phyloP scores from a whole-genome alignment of 2,329 filamentous ascomycete species.

The Fusarium penzigii region DNA sequence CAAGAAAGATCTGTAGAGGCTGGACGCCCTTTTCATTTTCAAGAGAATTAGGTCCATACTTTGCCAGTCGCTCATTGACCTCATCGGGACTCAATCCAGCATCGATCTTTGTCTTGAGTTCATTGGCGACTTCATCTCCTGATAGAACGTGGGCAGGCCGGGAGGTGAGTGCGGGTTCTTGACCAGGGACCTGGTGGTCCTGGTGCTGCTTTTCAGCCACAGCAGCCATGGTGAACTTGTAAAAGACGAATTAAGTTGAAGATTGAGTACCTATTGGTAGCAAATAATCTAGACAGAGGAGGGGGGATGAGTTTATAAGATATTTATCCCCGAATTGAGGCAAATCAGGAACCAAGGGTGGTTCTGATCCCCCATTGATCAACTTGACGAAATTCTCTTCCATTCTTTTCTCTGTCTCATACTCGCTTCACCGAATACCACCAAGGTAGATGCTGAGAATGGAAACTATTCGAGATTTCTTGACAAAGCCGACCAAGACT shows the following conservation, averaged over 20 bases:
- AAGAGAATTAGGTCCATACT: slow-evolving; percentile 65
- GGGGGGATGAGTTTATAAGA: neutral
- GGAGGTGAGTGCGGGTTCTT: slow-evolving; percentile 17
- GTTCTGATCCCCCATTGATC: neutral
- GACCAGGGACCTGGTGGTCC: neutral
- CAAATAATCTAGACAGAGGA: neutral
- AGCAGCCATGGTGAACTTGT: neutral
- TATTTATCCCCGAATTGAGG: neutral
- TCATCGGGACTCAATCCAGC: slow-evolving; percentile 58
- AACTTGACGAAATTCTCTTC: no score
- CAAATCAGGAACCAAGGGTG: neutral
- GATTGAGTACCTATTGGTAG: neutral
- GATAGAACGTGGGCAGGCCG: slow-evolving; percentile 36
- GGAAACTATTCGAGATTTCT: neutral
- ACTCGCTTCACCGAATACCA: no score
- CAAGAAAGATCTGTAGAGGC: slow-evolving; percentile 61
- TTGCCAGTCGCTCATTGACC: slow-evolving; percentile 52
- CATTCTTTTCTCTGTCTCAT: no score
- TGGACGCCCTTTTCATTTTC: slow-evolving; percentile 60
- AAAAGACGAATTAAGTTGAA: neutral
- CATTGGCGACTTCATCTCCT: neutral
- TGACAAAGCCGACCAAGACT: neutral
- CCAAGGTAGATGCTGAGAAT: neutral
- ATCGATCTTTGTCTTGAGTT: slow-evolving; percentile 35
- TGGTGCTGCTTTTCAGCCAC: neutral